Evolutionary conservation across 495 filamentous ascomycete species (phyloP), one percentile per base, ranked within the genome.

Genomic region (Aspergillus sparsus): DNA sequence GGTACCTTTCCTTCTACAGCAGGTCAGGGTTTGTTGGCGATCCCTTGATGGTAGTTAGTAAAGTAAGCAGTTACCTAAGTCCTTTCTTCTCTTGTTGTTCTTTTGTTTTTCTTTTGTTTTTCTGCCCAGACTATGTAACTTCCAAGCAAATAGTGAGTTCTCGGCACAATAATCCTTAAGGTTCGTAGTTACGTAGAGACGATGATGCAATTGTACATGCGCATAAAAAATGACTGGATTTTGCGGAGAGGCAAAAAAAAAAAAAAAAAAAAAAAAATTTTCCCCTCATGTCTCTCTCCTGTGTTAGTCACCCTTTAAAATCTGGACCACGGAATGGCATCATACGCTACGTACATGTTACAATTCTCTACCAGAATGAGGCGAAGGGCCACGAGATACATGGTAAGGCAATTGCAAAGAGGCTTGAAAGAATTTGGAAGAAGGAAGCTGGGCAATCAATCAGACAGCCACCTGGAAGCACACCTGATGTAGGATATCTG

Each of bases 161-260:
- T 39, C 37, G 51, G 49, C 42, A 34, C 8, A 32, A 7, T 51
- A 21, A 13, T 33, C 11, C 31, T 52, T 5, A 47, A 47, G 15
- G 12, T 47, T 47, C 2, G 18, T 16, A 15, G 34, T 35, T 52
- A 10, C 53, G 39, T 10, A 44, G 31, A 42, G 33, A 35, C 44
- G 44, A 66, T 66, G 63, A 66, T 66, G 63, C 60, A 66, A 66
- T 66, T 27, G 47, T 49, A 46, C 50, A 51, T 51, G 21, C 1
- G 21, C 21, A 27, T 27, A 27, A 27, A 27, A 27, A 27, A 27
- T 34, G 49, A 53, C 35, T 46, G 11, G 57, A 46, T 60, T 41
- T 46, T 60, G 58, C 50, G 58, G 58, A 50, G 57, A 32, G 18
- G 21, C 18, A 51, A 51, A 9, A 41, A 11, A 11, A 41, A 41